Evolutionary conservation across 805 yeast species (phyloP).

Genomic region (Kodamaea fukazawae): DNA sequence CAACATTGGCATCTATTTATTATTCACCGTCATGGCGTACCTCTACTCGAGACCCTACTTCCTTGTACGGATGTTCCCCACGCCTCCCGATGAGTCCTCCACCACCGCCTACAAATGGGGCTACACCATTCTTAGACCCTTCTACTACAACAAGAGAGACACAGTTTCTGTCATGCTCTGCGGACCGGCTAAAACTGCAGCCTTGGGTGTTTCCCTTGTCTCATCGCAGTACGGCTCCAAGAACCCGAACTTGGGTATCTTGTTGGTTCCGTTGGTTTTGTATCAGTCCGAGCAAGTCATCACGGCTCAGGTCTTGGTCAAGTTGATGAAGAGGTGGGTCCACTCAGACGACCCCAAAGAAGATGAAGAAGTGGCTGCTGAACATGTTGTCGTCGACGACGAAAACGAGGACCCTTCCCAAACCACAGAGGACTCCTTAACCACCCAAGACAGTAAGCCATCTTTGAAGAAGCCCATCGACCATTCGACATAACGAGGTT

Average conservation of each 20-base stretch:
- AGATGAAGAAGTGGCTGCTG: conserved; percentile 13
- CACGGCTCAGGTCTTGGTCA: conserved; percentile 70
- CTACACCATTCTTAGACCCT: conserved; percentile 53
- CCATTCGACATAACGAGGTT: no score
- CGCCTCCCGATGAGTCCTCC: conserved; percentile 47
- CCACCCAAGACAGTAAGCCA: no score
- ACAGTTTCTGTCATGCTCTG: conserved; percentile 80
- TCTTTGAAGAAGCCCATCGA: no score
- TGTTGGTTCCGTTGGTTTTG: conserved; percentile 78
- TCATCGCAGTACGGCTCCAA: conserved; percentile 73
- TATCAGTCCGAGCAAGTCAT: conserved; percentile 87
- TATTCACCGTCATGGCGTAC: conserved; percentile 68
- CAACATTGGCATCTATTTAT: conserved; percentile 74
- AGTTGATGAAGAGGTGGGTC: conserved; percentile 70
- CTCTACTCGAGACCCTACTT: conserved; percentile 59
- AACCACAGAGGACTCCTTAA: neutral
- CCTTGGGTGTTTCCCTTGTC: conserved; percentile 82
- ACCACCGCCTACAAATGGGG: conserved; percentile 44
- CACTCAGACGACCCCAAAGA: conserved; percentile 24
- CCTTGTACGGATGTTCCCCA: conserved; percentile 39
- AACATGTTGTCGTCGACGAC: neutral
- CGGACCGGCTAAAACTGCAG: conserved; percentile 93
- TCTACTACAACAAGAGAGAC: conserved; percentile 67
- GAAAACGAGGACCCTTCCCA: neutral
- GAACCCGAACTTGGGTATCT: conserved; percentile 60